Percentiles rank a stretch among this genome's conserved stretches.
Conservation (phyloP, 139 green algal species). For the Desmodesmus armatus region DNA sequence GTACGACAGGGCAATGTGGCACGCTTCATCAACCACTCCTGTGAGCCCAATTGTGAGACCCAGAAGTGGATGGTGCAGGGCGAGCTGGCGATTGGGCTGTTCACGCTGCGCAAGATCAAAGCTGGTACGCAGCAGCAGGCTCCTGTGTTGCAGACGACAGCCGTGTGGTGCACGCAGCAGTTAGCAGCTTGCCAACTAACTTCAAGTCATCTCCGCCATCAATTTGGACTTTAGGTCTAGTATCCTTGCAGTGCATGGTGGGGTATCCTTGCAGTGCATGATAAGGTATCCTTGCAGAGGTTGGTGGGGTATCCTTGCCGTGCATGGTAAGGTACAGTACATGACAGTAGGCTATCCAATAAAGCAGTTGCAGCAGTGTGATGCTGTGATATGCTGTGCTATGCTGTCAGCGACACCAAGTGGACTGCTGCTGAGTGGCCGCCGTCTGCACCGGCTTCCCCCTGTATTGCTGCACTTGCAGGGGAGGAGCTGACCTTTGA, state of each 20-base stretch:
- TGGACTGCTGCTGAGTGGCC: too few relatives aligned
- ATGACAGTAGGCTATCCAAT: too few relatives aligned
- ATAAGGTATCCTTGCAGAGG: too few relatives aligned
- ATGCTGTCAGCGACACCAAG: too few relatives aligned
- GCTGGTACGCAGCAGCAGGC: constrained; percentile 22
- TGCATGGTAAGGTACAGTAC: too few relatives aligned
- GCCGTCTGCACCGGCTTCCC: too few relatives aligned
- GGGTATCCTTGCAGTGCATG: too few relatives aligned
- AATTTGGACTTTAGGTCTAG: neutral
- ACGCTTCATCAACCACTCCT: constrained; percentile 99
- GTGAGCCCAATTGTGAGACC: constrained; percentile 97
- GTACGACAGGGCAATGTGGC: constrained; percentile 89
- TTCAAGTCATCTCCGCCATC: neutral
- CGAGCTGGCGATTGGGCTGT: constrained; percentile 98
- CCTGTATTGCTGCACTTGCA: constrained; percentile 1
- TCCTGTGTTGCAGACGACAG: neutral
- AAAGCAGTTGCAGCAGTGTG: neutral
- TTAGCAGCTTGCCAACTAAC: too few relatives aligned
- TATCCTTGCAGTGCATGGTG: too few relatives aligned
- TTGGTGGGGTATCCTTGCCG: too few relatives aligned
- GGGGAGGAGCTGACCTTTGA: constrained; percentile 97
- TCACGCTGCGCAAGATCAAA: constrained; percentile 66
- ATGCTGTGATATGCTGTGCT: too few relatives aligned
- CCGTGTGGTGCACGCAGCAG: neutral
- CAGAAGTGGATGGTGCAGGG: constrained; percentile 98